Percentiles rank a stretch among this genome's conserved stretches.
These are phyloP conservation scores for Nemophila menziesii DNA, from an alignment of 257 asterid species.

Conservation along the genomic window DNA sequence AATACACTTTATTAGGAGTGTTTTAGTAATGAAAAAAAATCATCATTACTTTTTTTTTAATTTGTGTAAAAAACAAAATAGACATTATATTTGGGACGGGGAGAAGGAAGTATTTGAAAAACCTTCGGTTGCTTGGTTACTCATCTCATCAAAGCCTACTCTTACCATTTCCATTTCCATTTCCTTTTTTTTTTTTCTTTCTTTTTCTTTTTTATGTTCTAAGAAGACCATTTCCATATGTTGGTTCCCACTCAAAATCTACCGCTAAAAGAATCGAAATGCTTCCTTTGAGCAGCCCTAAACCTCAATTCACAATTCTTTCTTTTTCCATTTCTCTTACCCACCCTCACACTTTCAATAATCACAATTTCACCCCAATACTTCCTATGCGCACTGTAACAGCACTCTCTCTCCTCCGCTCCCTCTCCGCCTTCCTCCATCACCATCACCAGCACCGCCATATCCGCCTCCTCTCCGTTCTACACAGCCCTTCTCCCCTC, in stretches of 20 bases:
- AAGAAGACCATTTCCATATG: not conserved
- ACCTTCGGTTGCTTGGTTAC: too few relatives aligned
- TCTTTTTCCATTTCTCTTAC: constrained; percentile 13
- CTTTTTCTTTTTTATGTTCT: too few relatives aligned
- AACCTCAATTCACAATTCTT: constrained; percentile 2
- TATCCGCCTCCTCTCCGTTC: constrained; percentile 4
- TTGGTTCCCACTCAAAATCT: not conserved
- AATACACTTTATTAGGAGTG: too few relatives aligned
- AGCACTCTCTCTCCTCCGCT: constrained; percentile 6
- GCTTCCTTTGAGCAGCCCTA: constrained; percentile 31
- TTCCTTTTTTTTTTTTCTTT: too few relatives aligned
- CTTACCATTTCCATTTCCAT: too few relatives aligned
- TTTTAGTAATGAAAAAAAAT: too few relatives aligned
- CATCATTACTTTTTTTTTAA: too few relatives aligned
- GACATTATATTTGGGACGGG: too few relatives aligned
- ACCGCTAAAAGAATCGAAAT: constrained; percentile 25
- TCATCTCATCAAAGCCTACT: too few relatives aligned
- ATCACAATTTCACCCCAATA: constrained; percentile 5
- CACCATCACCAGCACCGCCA: constrained; percentile 10
- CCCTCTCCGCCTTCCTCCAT: constrained; percentile 14
- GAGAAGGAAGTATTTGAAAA: too few relatives aligned
- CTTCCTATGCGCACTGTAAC: constrained; percentile 19
- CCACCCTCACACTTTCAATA: not conserved
- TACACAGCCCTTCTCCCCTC: constrained; percentile 1
- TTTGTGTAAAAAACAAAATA: too few relatives aligned